Evolutionary conservation across 306 rosid genomes (phyloP), one percentile per base, ranked within the genome.

Genomic region (Glycine latifolia): DNA sequence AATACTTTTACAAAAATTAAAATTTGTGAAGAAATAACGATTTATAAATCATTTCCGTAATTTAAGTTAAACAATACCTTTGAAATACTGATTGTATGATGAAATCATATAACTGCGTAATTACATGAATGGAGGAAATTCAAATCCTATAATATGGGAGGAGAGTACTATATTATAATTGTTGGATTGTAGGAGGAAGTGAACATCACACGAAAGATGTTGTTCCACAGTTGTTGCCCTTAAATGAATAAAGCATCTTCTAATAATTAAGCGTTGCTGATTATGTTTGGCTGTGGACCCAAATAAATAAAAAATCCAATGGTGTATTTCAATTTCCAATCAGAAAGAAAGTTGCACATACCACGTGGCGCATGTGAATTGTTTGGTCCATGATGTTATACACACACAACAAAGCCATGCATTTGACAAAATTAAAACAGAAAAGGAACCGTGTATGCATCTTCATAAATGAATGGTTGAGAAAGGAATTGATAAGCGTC

Each of bases 281-380:
- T 76, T 17, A 77, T 82, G 68, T 63, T 58, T 46, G 62, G 63
- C 3, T 52, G 47, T 77, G 82, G 73, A 69, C 67, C 61, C 39
- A 71, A 56, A 41, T 14, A 6, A 31, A 50, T 10, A 55, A 73
- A 14, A 66, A 14, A n/a, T 20, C 47, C 3, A 4, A 41, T 39
- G 33, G 35, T 73, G 72, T 72, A 62, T 31, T 69, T 35, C 48
- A 53, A 53, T 13, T 46, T 68, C 0, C 7, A 41, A 43, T 26
- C 55, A 13, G 31, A 16, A 62, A 84, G 47, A 68, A 79, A 79
- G 31, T 75, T 69, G 69, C 35, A 2, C 31, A 63, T 17, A 13
- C 74, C 85, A 80, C 81, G 46, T 84, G 79, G 48, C 55, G 33
- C 82, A 53, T 33, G 71, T 66, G 55, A 85, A 47, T 70, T 85